Base-by-base conservation (phyloP, 331 rosid species). In the Erythrophleum ivorense region DNA sequence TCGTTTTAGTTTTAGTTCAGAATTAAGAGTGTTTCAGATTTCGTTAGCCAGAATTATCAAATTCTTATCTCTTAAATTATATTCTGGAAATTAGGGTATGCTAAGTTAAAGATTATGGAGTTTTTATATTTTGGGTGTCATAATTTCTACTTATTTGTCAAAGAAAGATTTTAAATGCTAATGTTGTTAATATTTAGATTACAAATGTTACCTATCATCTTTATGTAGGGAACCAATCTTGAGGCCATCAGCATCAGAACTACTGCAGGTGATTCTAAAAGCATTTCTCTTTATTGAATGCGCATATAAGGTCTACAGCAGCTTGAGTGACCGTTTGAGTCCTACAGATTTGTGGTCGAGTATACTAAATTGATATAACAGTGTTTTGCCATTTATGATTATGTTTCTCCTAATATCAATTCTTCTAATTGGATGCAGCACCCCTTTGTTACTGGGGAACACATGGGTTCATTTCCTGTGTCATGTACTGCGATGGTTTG, bases 221-320 rank as follows among this genome's bases (percentile, higher is more conserved):
- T 69, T 88, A 83, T 88, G 80, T 84, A 97, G 99, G 98, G 98
- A 94, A 84, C 99, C 99, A 29, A 71, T 80, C 86, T 82, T 88
- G 86, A 90, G 99, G 89, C 86, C 85, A 18, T 81, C 91, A 57
- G 97, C 99, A 86, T 86, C 97, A 57, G 98, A 92, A 82, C 88
- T 97, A 75, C 91, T 97, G 70, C 96, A 94, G 99, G 99, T 96
- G 80, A 82, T 81, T 80, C 76, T 87, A 34, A 73, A 63, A 24
- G 9, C 50, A 58, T 83, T 80, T 83, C 73, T 80, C n/a, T 81
- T 79, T 45, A 34, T 33, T 46, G 50, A 68, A 65, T 78, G 13
- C 14, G 12, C 59, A 34, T 49, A 64, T 64, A 79, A 64, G 54
- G 66, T 64, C 65, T 64, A 52, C 77, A 46, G 57, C 73, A 59